Evolutionary conservation across 2,329 filamentous ascomycete genomes (phyloP), one percentile per base, ranked within the genome.

Genomic region (Hymenoscyphus salicellus): DNA sequence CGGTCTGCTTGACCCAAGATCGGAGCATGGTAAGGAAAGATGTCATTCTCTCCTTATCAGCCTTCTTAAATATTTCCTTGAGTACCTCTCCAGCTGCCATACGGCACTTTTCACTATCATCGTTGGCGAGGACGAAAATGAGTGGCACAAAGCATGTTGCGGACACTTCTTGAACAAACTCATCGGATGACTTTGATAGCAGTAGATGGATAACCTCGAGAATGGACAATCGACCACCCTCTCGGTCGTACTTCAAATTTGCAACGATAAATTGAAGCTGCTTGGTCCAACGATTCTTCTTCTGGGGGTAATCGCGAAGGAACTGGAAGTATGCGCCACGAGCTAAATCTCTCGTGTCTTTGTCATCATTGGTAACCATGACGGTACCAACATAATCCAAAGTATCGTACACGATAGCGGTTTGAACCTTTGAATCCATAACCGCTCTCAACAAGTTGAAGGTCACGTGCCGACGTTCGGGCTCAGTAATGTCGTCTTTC

Each of bases 351-450:
- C 95, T 86, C 2, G 94, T 94, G 69, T 90, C 88, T 71, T 90
- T 90, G 71, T 96, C 93, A 68, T 97, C 92, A 74, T 98, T 98
- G 55, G 91, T 97, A 63, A 99, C 90, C 93, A 98, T 98, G 76
- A 97, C 90, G 3, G 86, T 89, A 57, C 92, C 92, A 33, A 96
- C 89, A 72, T 93, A 89, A 75, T 99, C 95, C 68, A 97, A 85
- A 8, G 90, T 89, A 74, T 98, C 94, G 75, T 99, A 99, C 33
- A 99, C 88, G 52, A 90, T 85, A 0, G 93, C 89, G 7, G 96
- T 93, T 72, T 97, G 85, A 55, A 98, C 83, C 75, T 90, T 94
- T 20, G 93, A 87, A 61, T 91, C 89, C 74, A 99, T 85, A 30
- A 98, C 88, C 0, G 92, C 90, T 52, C 93, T 89, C 65, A 99